These are phyloP conservation scores for Neurospora sp. DNA, from an alignment of 495 filamentous ascomycete genomes.

Conservation along the genomic window DNA sequence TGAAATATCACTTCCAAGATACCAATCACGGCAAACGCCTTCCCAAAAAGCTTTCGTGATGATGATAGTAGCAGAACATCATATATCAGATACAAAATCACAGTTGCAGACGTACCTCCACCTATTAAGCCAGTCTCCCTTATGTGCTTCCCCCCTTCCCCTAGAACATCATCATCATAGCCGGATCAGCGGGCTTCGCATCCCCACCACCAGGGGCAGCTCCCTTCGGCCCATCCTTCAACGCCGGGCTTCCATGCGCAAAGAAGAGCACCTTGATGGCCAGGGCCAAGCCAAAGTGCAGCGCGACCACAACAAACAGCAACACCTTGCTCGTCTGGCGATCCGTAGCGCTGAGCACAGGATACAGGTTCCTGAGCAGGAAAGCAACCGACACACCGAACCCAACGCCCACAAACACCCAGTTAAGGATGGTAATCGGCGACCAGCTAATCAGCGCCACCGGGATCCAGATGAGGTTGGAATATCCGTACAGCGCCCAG, in stretches of 20 bases:
- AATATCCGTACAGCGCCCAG: constrained; percentile 89
- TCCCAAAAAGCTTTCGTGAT: not conserved
- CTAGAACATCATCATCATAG: constrained; percentile 18
- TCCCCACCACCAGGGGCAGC: constrained; percentile 11
- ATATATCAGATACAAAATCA: not conserved
- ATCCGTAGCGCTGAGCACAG: constrained; percentile 86
- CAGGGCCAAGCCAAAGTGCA: constrained; percentile 81
- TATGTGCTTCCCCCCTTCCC: not conserved
- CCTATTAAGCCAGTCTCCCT: not conserved
- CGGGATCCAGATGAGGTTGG: constrained; percentile 91
- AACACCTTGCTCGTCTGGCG: constrained; percentile 82
- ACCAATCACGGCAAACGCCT: not conserved
- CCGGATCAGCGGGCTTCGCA: constrained; percentile 1
- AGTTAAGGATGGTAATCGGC: constrained; percentile 76
- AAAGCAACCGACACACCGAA: constrained; percentile 82
- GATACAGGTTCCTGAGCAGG: constrained; percentile 84
- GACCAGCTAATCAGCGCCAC: constrained; percentile 89
- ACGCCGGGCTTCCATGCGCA: constrained; percentile 63
- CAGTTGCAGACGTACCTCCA: not conserved
- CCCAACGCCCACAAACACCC: constrained; percentile 82
- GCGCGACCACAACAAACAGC: constrained; percentile 67
- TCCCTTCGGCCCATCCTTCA: constrained; percentile 33
- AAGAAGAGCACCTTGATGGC: constrained; percentile 97
- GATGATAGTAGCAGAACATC: not conserved
- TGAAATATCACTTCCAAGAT: not conserved